phyloP scores from a whole-genome alignment of 192 early-diverging fungal genomes.

The Mortierella antarctica region DNA sequence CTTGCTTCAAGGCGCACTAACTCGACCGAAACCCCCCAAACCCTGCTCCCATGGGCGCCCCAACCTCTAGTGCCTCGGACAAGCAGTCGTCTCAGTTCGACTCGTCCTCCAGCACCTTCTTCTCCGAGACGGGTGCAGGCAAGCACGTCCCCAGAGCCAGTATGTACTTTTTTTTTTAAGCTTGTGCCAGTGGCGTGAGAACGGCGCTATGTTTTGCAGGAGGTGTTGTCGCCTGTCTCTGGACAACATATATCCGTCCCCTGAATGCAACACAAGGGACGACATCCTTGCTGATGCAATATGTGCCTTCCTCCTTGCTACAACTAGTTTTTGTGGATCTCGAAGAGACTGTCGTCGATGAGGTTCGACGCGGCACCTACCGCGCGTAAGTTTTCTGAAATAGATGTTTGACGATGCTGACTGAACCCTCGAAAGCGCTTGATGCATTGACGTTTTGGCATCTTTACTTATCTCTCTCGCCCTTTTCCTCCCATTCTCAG shows the following conservation, averaged over 20 bases:
- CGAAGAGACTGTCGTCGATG: conserved; percentile 96
- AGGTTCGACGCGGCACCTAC: conserved; percentile 99
- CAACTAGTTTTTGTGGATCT: conserved; percentile 92
- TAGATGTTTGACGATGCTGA: neutral
- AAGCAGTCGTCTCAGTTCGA: conserved; percentile 81
- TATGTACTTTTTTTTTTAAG: conserved; percentile 17
- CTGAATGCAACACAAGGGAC: too few species aligned
- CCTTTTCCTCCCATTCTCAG: neutral
- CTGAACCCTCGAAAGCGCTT: neutral
- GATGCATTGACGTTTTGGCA: neutral
- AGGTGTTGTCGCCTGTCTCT: too few species aligned
- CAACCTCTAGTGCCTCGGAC: conserved; percentile 62
- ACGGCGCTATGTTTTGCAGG: neutral
- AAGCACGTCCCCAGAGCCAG: conserved; percentile 98
- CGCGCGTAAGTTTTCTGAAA: conserved; percentile 64
- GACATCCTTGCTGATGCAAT: too few species aligned
- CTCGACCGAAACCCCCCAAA: too few species aligned
- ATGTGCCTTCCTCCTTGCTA: neutral
- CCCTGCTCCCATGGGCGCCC: neutral
- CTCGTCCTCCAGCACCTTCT: conserved; percentile 99
- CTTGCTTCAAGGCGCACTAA: neutral
- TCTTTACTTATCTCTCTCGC: neutral
- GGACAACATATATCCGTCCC: too few species aligned
- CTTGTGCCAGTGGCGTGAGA: neutral
- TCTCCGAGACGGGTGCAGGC: conserved; percentile 98